Percentiles rank a stretch among this genome's conserved stretches.
These are phyloP conservation scores for Paramecium pentaurelia DNA, from an alignment of 73 alveolate genomes.

Conservation along the genomic window DNA sequence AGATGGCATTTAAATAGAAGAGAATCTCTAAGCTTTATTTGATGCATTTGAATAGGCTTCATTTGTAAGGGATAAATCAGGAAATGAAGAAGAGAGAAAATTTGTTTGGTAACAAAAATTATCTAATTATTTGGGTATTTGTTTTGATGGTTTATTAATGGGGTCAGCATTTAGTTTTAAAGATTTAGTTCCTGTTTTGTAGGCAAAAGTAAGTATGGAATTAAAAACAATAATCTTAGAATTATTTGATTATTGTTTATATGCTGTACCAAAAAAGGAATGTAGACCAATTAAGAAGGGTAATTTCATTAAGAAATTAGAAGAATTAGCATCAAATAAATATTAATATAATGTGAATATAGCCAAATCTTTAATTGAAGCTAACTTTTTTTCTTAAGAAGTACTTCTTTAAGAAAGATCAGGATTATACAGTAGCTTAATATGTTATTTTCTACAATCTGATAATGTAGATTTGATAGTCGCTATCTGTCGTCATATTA, in stretches of 20 bases:
- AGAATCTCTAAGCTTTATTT: background rate
- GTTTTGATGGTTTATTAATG: background rate
- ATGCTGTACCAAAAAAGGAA: background rate
- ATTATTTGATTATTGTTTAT: constrained; percentile 7
- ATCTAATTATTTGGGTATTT: background rate
- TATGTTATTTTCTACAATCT: background rate
- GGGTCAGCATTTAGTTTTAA: background rate
- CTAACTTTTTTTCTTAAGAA: background rate
- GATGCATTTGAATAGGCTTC: background rate
- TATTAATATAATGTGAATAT: background rate
- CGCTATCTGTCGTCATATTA: background rate
- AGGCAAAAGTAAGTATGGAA: background rate
- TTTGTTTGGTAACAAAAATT: background rate
- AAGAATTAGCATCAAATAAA: background rate
- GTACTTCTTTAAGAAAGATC: background rate
- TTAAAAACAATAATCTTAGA: background rate
- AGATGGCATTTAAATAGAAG: background rate
- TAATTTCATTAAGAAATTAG: background rate
- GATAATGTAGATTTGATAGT: background rate
- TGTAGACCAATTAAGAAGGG: background rate
- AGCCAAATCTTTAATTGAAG: background rate
- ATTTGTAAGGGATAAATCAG: constrained; percentile 9
- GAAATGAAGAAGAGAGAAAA: background rate
- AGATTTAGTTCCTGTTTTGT: background rate
- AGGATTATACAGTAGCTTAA: background rate